Evolutionary conservation across 2,329 filamentous ascomycete species (phyloP).

Genomic region (Claviceps africana): DNA sequence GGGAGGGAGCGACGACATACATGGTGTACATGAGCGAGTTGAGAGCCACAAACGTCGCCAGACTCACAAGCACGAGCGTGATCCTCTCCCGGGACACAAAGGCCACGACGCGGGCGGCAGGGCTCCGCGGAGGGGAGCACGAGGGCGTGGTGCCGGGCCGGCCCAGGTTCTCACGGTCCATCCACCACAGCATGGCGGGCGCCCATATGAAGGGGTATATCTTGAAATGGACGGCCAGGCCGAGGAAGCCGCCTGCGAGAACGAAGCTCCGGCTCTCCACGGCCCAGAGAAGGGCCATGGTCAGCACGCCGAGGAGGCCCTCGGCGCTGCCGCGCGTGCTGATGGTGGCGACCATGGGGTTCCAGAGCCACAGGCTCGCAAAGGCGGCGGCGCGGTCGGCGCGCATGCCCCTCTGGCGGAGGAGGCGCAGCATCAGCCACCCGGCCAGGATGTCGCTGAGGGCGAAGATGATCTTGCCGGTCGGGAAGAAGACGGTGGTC

Average conservation of each 20-base stretch:
- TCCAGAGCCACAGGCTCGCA: constrained; percentile 81
- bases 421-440: constrained; percentile 47
- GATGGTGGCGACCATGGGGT: constrained; percentile 96
- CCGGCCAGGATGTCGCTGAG: constrained; percentile 72
- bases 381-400: constrained; percentile 52
- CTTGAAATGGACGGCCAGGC: constrained; percentile 87
- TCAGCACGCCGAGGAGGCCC: constrained; percentile 73
- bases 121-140: neutral
- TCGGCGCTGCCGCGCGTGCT: constrained; percentile 91
- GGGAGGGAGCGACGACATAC: constrained; percentile 33
- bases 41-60: constrained; percentile 57
- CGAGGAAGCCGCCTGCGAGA: constrained; percentile 62
- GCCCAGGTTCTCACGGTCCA: constrained; percentile 42
- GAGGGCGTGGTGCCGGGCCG: neutral
- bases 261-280: constrained; percentile 47
- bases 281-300: constrained; percentile 73
- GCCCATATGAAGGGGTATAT: constrained; percentile 98
- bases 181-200: constrained; percentile 65
- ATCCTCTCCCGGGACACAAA: constrained; percentile 44
- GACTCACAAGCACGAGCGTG: constrained; percentile 46
- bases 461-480: constrained; percentile 80
- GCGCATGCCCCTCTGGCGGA: constrained; percentile 30
- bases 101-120: constrained; percentile 9
- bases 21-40: constrained; percentile 67
- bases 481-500: constrained; percentile 66